Conservation (phyloP, 2,329 filamentous ascomycete genomes). For the Verticillium zaregamsianum region DNA sequence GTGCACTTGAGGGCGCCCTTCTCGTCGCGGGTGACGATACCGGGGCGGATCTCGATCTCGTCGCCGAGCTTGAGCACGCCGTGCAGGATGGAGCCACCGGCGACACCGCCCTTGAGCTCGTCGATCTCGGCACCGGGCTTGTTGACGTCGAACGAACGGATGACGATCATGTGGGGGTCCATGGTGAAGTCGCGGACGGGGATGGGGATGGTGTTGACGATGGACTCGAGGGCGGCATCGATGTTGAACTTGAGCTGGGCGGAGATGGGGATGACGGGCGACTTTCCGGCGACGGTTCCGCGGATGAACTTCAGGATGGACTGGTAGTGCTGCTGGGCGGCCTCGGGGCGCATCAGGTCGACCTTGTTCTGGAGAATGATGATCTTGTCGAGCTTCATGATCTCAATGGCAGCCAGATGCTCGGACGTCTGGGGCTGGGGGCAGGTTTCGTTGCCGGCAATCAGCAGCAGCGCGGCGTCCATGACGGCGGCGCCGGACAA, state of each 20-base stretch:
- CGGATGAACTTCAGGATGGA: conserved; percentile 98
- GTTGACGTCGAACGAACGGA: conserved; percentile 99
- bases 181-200: conserved; percentile 86
- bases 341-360: conserved; percentile 95
- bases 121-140: conserved; percentile 99
- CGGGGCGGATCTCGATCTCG: conserved; percentile 98
- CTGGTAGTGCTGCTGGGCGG: conserved; percentile 88
- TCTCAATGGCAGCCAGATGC: conserved; percentile 97
- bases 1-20: conserved; percentile 93
- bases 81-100: conserved; percentile 92
- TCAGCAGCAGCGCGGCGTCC: conserved; percentile 94
- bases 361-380: conserved; percentile 99
- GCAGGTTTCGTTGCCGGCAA: conserved; percentile 97
- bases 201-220: conserved; percentile 92
- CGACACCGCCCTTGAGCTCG: conserved; percentile 96
- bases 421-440: conserved; percentile 98
- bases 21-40: conserved; percentile 94
- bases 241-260: conserved; percentile 99
- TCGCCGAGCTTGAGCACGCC: conserved; percentile 96
- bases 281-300: conserved; percentile 91
- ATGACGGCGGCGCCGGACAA: conserved; percentile 98
- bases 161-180: conserved; percentile 97
- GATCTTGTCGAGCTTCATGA: conserved; percentile 99
- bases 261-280: conserved; percentile 93
- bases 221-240: conserved; percentile 93